Evolutionary conservation across 306 rosid species (phyloP).

Genomic region (Potentilla sterilis): DNA sequence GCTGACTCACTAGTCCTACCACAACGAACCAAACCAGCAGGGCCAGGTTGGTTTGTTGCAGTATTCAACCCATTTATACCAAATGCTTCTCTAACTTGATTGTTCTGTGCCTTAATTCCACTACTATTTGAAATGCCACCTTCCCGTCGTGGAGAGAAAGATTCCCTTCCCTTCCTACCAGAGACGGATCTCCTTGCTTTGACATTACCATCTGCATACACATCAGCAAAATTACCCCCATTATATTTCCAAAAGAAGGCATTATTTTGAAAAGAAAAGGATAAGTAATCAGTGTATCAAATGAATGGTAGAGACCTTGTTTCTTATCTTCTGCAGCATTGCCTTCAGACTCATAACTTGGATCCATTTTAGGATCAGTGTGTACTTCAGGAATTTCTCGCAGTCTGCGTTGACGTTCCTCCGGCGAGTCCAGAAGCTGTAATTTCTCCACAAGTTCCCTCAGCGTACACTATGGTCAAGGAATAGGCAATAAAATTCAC

Average conservation of each 20-base stretch:
- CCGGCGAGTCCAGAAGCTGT: conserved; percentile 64
- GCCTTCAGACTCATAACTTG: conserved; percentile 63
- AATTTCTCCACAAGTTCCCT: conserved; percentile 72
- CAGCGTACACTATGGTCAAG: conserved; percentile 72
- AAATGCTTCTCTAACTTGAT: conserved; percentile 25
- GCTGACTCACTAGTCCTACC: conserved; percentile 38
- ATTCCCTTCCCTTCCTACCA: conserved; percentile 43
- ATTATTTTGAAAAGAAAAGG: conserved; percentile 11
- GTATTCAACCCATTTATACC: conserved; percentile 29
- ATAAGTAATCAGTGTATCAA: conserved; percentile 16
- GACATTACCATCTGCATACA: conserved; percentile 57
- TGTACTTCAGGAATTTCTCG: conserved; percentile 59
- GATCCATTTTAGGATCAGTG: conserved; percentile 75
- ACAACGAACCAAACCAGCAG: conserved; percentile 33
- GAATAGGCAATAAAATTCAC: conserved; percentile 33
- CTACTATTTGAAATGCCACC: conserved; percentile 30
- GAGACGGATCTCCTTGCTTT: conserved; percentile 37
- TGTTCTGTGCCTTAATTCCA: conserved; percentile 40
- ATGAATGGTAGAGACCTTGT: conserved; percentile 54
- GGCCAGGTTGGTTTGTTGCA: conserved; percentile 23
- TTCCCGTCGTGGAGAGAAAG: conserved; percentile 40
- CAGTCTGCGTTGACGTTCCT: conserved; percentile 70
- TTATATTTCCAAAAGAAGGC: conserved; percentile 26
- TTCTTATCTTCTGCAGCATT: conserved; percentile 45
- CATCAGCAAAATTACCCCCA: conserved; percentile 35